Base-by-base conservation (phyloP, 2,329 filamentous ascomycete genomes). In the Aspergillus piperis region DNA sequence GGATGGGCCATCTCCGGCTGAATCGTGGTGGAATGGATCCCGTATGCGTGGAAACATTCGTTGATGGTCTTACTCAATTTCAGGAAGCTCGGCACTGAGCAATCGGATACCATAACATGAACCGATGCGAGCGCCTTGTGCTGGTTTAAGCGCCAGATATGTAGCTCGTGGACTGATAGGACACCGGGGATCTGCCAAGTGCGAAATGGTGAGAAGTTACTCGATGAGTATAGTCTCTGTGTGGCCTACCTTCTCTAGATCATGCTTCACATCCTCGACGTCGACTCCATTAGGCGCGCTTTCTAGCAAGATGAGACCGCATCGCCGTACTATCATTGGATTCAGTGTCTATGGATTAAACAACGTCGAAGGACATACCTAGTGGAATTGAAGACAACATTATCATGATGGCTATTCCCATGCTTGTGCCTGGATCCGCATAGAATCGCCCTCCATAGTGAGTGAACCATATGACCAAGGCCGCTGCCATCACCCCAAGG, bases 371-470 rank as follows among this genome's bases (percentile, higher is more conserved):
- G 15, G n/a, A 50, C 54, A 57, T 54, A 67, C 65, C 50, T 1
- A 67, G 61, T 11, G 65, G 65, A 51, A 88, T 66, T 0, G 88
- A 83, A 0, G 88, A 86, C 0, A 84, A 59, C 2, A 91, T 77
- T 42, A 92, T 91, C 83, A 92, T 88, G n/a, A 91, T 61, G 2
- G 88, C 83, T 66, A 92, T 93, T 54, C 82, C 87, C 71, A 90
- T 81, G 60, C 88, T 86, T 36, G 88, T 83, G 3, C 82, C 87
- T 0, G 90, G 90, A 69, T 93, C 90, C 5, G 87, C 88, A 66
- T 92, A 92, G 77, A 84, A 90, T 36, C 88, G 81, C 3, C 74
- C 79, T 1, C 83, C 78, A 30, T 83, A 86, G 30, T 81, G 71
- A 0, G 83, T 79, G 59, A 87, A 79, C 89, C 88, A 91, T 71